These are phyloP conservation scores for Leccinum disarticulatum DNA, from an alignment of 768 basidiomycete genomes.

Conservation along the genomic window DNA sequence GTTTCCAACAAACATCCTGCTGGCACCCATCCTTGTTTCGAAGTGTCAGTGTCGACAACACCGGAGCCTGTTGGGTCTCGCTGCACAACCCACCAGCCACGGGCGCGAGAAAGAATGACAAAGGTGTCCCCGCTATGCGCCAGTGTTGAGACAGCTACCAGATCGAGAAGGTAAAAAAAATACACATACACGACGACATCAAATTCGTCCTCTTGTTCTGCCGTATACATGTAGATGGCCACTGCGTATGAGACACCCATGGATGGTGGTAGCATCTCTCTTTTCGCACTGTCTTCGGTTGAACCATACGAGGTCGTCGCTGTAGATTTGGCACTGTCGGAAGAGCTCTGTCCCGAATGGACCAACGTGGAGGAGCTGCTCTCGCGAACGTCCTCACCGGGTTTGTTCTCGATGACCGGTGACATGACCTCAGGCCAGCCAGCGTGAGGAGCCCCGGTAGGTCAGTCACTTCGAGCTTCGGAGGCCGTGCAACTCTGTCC, in stretches of 20 bases:
- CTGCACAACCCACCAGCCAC: conserved; percentile 99
- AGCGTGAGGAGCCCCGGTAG: conserved; percentile 58
- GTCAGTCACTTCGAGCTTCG: conserved; percentile 70
- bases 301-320: conserved; percentile 17
- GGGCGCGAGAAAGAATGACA: conserved; percentile 88
- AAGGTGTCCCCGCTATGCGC: conserved; percentile 81
- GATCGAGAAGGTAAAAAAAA: background rate
- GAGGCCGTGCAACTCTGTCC: conserved; percentile 52
- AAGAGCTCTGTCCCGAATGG: conserved; percentile 31
- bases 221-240: conserved; percentile 98
- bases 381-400: conserved; percentile 46
- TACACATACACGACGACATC: conserved; percentile 88
- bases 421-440: conserved; percentile 78
- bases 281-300: conserved; percentile 34
- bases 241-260: conserved; percentile 87
- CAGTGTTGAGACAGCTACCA: conserved; percentile 6
- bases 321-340: conserved; percentile 23
- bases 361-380: conserved; percentile 35
- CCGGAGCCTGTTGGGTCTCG: conserved; percentile 87
- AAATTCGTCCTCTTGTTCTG: conserved; percentile 98
- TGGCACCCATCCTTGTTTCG: conserved; percentile 95
- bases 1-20: conserved; percentile 96
- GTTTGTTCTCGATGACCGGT: conserved; percentile 49
- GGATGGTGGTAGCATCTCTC: conserved; percentile 44
- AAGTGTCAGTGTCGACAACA: conserved; percentile 68